Percentiles rank a stretch among this genome's conserved stretches.
Conservation (phyloP, 164 flowering plant species). For the Amborella trichopoda region DNA sequence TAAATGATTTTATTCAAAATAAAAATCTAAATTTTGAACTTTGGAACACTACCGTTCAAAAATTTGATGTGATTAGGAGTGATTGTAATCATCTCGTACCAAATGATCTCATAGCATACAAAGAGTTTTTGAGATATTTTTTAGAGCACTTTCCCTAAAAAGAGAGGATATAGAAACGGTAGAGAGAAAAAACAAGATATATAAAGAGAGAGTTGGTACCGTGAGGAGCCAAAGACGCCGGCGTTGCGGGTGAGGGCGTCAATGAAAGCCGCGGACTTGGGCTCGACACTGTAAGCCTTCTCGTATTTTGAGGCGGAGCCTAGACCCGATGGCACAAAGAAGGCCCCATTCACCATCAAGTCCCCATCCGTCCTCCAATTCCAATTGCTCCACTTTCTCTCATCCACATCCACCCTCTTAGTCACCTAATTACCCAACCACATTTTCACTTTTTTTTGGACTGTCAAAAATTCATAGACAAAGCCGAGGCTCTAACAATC, state of each 20-base stretch:
- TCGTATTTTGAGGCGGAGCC: slow-evolving; percentile 32
- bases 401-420: slow-evolving; percentile 62
- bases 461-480: not conserved
- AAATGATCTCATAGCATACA: no score
- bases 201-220: slow-evolving; percentile 14
- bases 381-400: slow-evolving; percentile 58
- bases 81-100: not conserved
- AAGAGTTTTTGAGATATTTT: not conserved
- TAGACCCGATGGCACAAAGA: slow-evolving; percentile 73
- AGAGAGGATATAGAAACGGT: not conserved
- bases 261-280: slow-evolving; percentile 44
- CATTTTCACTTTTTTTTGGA: not conserved
- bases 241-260: slow-evolving; percentile 63
- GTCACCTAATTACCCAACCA: slow-evolving; percentile 41
- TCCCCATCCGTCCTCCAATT: slow-evolving; percentile 88
- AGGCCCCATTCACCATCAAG: slow-evolving; percentile 75
- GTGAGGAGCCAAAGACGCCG: slow-evolving; percentile 42
- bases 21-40: no score
- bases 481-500: not conserved
- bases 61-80: not conserved
- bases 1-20: no score
- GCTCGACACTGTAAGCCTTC: slow-evolving; percentile 57
- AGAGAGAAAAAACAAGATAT: not conserved
- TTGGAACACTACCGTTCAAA: not conserved
- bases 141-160: not conserved